Conservation (phyloP, 805 yeast species). For the Kodamaea fukazawae region DNA sequence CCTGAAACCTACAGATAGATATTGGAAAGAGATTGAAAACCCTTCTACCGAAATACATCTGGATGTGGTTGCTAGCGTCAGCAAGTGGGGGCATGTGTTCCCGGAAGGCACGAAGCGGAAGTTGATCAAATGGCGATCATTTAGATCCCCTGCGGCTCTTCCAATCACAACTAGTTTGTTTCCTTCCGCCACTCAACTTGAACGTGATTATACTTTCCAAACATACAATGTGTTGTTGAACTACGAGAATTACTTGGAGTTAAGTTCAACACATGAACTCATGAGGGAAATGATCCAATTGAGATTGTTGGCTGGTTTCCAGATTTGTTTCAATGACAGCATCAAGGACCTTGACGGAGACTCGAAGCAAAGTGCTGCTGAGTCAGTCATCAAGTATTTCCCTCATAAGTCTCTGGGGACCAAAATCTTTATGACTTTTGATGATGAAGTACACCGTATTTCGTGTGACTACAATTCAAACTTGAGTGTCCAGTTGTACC, state of each 20-base stretch:
- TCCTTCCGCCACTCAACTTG: conserved; percentile 68
- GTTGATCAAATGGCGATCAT: conserved; percentile 86
- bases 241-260: conserved; percentile 51
- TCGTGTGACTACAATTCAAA: conserved; percentile 68
- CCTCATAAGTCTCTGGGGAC: conserved; percentile 52
- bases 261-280: conserved; percentile 53
- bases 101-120: conserved; percentile 67
- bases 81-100: conserved; percentile 90
- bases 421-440: conserved; percentile 70
- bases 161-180: conserved; percentile 80
- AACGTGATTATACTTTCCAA: conserved; percentile 71
- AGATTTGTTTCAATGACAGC: conserved; percentile 72
- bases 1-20: conserved; percentile 10
- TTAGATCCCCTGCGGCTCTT: conserved; percentile 89
- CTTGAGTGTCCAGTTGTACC: conserved; percentile 76
- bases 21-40: conserved; percentile 47
- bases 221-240: conserved; percentile 76
- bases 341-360: conserved; percentile 66
- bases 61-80: conserved; percentile 59
- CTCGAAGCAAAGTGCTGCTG: conserved; percentile 49
- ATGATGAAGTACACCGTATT: conserved; percentile 83
- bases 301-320: conserved; percentile 84
- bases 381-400: conserved; percentile 55
- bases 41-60: conserved; percentile 69
- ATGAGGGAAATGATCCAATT: conserved; percentile 85